Evolutionary conservation across 2,329 filamentous ascomycete genomes (phyloP), one percentile per base, ranked within the genome.

Genomic region (Phaeophleospora eucalypticola): DNA sequence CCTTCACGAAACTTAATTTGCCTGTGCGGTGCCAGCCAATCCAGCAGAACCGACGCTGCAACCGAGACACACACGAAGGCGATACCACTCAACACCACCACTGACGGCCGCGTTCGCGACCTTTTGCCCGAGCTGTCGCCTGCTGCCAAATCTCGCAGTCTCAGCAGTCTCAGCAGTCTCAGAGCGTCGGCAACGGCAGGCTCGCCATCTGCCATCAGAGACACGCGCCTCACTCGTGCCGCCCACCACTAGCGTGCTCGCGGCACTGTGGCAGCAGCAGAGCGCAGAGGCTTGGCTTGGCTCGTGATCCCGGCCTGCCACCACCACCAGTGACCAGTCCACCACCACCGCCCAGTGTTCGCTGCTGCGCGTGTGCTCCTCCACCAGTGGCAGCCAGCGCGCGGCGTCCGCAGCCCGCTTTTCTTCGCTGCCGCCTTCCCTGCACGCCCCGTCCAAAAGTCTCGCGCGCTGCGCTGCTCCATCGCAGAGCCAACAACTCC

Each of bases 381-480:
- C n/a, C n/a, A n/a, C n/a, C n/a, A n/a, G n/a, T n/a, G n/a, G n/a
- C n/a, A n/a, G n/a, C n/a, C n/a, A n/a, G n/a, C n/a, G n/a, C n/a
- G n/a, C n/a, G n/a, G n/a, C n/a, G n/a, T n/a, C 48, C 44, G 52
- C 44, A 37, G 43, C 53, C 53, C 54, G 58, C 58, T 56, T 53
- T 52, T 54, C 45, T 45, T 43, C 35, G 8, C 45, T n/a, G n/a
- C 50, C 50, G 49, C 48, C 36, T 45, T 20, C 52, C 40, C 48
- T 36, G 54, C 53, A 56, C 49, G 40, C 48, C 48, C 47, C 32
- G n/a, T 18, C 27, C 44, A 44, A 53, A 58, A 59, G 49, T 56
- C 50, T 52, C 47, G 51, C 47, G 53, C 49, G 46, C 57, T 36
- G 46, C 46, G 52, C 58, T 54, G 45, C 53, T 48, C 54, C 48